phyloP scores from a whole-genome alignment of 148 eudicot genomes.

The Chenopodium album region DNA sequence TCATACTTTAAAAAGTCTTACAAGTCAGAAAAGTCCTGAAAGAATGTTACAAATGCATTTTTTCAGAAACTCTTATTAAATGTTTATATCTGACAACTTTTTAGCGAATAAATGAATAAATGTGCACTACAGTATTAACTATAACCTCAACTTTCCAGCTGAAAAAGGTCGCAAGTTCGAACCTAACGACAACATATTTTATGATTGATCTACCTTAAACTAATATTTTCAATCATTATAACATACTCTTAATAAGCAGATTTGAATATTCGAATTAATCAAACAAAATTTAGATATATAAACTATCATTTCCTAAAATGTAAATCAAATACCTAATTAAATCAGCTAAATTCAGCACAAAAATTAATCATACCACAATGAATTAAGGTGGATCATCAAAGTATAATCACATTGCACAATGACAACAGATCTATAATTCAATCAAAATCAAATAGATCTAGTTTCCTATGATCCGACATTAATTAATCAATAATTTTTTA shows the following conservation, averaged over 20 bases:
- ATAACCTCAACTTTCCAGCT: not conserved
- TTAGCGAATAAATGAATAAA: not conserved
- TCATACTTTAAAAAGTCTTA: not conserved
- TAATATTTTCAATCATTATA: not conserved
- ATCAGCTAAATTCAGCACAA: not conserved
- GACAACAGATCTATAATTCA: not conserved
- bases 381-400: not conserved
- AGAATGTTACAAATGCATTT: not conserved
- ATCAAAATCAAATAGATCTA: not conserved
- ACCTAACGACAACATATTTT: not conserved
- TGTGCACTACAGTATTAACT: not conserved
- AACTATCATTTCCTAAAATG: not conserved
- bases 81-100: conserved; percentile 13
- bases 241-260: not conserved
- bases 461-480: not conserved
- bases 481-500: not conserved
- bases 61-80: not conserved
- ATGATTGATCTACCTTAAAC: not conserved
- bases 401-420: not conserved
- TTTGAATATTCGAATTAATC: not conserved
- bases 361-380: not conserved
- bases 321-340: not conserved
- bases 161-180: not conserved
- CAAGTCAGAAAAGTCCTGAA: not conserved
- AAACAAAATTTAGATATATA: conserved; percentile 4